Evolutionary conservation across 2,329 filamentous ascomycete genomes (phyloP), one percentile per base, ranked within the genome.

Genomic region (Aspergillus felis): DNA sequence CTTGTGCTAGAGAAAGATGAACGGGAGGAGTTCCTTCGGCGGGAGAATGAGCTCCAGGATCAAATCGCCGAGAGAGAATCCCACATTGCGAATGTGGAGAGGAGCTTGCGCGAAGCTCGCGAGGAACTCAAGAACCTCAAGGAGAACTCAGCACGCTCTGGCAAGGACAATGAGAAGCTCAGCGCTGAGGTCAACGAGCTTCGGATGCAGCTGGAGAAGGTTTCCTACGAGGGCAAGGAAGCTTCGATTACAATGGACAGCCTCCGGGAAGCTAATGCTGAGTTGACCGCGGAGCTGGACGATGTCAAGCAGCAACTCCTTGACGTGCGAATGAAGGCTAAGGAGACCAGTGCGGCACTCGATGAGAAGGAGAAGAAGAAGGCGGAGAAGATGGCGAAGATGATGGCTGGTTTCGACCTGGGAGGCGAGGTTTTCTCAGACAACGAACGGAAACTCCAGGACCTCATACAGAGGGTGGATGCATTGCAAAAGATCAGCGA

Each of bases 351-450:
- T 48, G 92, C 92, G 8, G 88, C 91, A 17, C 79, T 95, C 22
- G 93, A 97, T 66, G 94, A 97, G 77, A 99, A 99, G 82, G 95
- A 97, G 78, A 93, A 92, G 82, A 92, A 92, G 79, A 99, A 99
- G 83, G 91, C 92, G 0, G 94, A 99, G 79, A 94, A 95, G 78
- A 99, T 99, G 94, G 94, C 94, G 47, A 90, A 97, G 83, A 99
- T 99, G 94, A 97, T 99, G 93, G 94, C 94, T 58, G 92, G 93
- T 3, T 97, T 99, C 68, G 93, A 99, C 69, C 84, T 99, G 35
- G 93, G 92, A 48, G 88, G 89, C 51, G 92, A 97, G 57, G 87
- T 95, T 32, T 96, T 97, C 74, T 96, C 92, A 65, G 90, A 94
- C 57, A 96, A 96, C 66, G 94, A 99, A 75, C 85, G 88, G 62